Conservation (phyloP, 257 asterid genomes). For the Lantana camara region DNA sequence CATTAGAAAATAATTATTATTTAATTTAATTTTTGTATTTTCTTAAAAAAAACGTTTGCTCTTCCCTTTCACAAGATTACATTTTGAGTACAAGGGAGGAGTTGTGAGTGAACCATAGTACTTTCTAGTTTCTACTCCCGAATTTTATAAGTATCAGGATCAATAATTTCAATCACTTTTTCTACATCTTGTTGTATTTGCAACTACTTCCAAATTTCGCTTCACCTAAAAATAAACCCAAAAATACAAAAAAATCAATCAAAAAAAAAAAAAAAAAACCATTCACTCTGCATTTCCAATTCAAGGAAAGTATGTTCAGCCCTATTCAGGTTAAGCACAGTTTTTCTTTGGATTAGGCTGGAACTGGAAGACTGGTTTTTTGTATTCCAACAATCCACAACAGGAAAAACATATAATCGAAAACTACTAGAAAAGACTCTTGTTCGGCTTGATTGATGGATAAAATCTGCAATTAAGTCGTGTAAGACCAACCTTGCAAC, state of each 20-base stretch:
- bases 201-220: slow-evolving; percentile 26
- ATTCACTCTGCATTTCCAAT: too few relatives aligned
- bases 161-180: slow-evolving; percentile 34
- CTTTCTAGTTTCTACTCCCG: slow-evolving; percentile 50
- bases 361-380: too few relatives aligned
- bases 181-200: slow-evolving; percentile 28
- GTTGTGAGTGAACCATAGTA: slow-evolving; percentile 70
- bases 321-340: too few relatives aligned
- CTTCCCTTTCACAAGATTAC: slow-evolving; percentile 49
- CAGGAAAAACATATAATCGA: neutral
- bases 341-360: too few relatives aligned
- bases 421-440: neutral
- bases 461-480: slow-evolving; percentile 2
- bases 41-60: too few relatives aligned
- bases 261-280: neutral
- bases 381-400: slow-evolving; percentile 19
- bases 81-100: slow-evolving; percentile 71
- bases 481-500: slow-evolving; percentile 47
- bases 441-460: neutral
- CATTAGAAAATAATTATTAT: neutral
- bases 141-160: slow-evolving; percentile 48
- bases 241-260: neutral
- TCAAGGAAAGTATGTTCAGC: too few relatives aligned
- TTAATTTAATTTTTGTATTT: too few relatives aligned
- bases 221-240: slow-evolving; percentile 30